Conservation (phyloP, 192 early-diverging fungal genomes). For the Dimargaris cristalligena region DNA sequence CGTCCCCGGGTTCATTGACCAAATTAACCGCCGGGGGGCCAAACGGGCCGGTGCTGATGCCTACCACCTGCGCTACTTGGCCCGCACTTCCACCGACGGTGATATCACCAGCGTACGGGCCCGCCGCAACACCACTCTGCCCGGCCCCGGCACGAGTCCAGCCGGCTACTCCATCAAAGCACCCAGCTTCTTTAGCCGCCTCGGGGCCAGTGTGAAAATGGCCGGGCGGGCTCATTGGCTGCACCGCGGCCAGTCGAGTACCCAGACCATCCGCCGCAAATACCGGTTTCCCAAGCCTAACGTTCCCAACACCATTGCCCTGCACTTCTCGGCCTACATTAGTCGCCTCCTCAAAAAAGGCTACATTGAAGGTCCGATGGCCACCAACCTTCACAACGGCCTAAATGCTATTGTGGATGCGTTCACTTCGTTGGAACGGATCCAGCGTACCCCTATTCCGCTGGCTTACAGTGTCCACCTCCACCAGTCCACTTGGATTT, state of each 20-base stretch:
- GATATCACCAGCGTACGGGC: background rate
- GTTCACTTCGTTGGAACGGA: slow-evolving; percentile 49
- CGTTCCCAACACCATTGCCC: slow-evolving; percentile 32
- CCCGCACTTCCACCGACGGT: background rate
- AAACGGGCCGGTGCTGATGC: slow-evolving; percentile 4
- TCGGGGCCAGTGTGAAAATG: background rate
- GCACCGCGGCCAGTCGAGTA: background rate
- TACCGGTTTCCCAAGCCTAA: slow-evolving; percentile 13
- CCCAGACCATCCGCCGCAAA: slow-evolving; percentile 8
- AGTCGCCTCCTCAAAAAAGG: slow-evolving; percentile 15
- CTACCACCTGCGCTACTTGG: slow-evolving; percentile 4
- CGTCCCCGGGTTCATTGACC: background rate
- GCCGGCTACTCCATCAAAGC: background rate
- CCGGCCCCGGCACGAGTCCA: background rate
- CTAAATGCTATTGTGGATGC: slow-evolving; percentile 36
- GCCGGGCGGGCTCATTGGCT: background rate
- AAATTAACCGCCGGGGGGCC: background rate
- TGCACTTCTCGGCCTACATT: slow-evolving; percentile 31
- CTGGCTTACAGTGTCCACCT: slow-evolving; percentile 51
- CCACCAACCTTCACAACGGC: slow-evolving; percentile 22
- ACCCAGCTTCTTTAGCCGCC: background rate
- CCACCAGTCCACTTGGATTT: slow-evolving; percentile 48
- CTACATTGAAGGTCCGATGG: slow-evolving; percentile 25
- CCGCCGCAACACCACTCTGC: background rate
- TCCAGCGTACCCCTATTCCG: slow-evolving; percentile 50